phyloP scores from a whole-genome alignment of 2,329 filamentous ascomycete genomes.

The Passalora sequoiae region DNA sequence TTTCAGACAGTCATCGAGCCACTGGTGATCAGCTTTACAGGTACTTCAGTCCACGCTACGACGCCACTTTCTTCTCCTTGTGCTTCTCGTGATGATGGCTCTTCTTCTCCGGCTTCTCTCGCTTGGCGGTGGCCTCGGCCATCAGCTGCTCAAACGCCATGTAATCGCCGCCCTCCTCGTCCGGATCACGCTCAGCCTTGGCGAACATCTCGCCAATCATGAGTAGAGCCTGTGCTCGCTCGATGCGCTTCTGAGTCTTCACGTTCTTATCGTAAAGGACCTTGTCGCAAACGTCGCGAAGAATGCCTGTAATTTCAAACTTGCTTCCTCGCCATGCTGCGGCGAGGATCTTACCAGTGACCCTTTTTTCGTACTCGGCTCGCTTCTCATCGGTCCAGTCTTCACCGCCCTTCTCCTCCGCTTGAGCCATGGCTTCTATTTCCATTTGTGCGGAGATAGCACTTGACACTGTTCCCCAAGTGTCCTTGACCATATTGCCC shows the following conservation, averaged over 20 bases:
- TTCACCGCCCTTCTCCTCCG: conserved; percentile 90
- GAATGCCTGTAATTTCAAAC: conserved; percentile 94
- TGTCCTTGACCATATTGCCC: conserved; percentile 93
- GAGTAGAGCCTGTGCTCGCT: conserved; percentile 84
- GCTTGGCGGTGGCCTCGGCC: conserved; percentile 92
- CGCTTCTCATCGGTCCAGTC: conserved; percentile 98
- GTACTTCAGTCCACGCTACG: too few relatives aligned
- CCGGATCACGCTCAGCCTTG: conserved; percentile 82
- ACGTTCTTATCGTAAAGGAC: conserved; percentile 77
- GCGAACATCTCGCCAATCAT: conserved; percentile 84
- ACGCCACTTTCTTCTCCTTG: too few relatives aligned
- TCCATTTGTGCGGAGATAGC: conserved; percentile 97
- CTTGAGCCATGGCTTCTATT: conserved; percentile 97
- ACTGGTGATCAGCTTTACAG: too few relatives aligned
- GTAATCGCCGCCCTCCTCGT: conserved; percentile 89
- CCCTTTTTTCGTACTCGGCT: conserved; percentile 87
- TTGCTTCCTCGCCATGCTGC: conserved; percentile 95
- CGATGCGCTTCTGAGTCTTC: conserved; percentile 74
- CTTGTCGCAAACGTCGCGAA: conserved; percentile 88
- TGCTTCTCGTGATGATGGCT: conserved; percentile 30
- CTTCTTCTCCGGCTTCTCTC: conserved; percentile 73
- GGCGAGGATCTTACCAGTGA: conserved; percentile 96
- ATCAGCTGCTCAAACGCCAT: conserved; percentile 98
- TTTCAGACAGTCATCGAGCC: too few relatives aligned
- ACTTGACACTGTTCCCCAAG: conserved; percentile 94